These are phyloP conservation scores for Fusarium sp. DNA, from an alignment of 2,329 filamentous ascomycete genomes.

Conservation along the genomic window DNA sequence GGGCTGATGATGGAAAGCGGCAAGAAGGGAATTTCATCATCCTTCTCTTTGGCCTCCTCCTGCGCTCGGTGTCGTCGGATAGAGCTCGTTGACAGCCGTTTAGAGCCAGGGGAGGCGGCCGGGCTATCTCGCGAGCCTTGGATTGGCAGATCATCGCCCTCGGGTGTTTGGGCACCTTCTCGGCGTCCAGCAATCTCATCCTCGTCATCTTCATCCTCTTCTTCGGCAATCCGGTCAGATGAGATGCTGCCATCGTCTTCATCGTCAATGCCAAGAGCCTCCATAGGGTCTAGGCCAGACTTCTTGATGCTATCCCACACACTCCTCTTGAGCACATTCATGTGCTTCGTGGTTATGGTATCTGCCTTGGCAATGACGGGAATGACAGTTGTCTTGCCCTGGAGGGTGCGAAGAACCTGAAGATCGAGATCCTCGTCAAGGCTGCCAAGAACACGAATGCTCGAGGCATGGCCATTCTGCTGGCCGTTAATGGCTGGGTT, in stretches of 20 bases:
- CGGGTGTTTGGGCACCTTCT: constrained; percentile 39
- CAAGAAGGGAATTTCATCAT: constrained; percentile 75
- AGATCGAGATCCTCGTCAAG: constrained; percentile 92
- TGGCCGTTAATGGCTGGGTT: constrained; percentile 63
- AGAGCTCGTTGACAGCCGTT: constrained; percentile 61
- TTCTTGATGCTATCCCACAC: constrained; percentile 91
- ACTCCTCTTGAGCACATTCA: constrained; percentile 89
- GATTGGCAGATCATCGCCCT: constrained; percentile 55
- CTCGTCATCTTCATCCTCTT: constrained; percentile 57
- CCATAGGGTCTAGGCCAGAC: constrained; percentile 87
- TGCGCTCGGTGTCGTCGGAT: constrained; percentile 59
- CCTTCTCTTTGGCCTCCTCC: constrained; percentile 61
- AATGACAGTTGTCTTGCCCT: constrained; percentile 94
- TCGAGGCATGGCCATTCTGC: constrained; percentile 58
- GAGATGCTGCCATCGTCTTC: constrained; percentile 73
- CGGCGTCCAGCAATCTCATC: constrained; percentile 35
- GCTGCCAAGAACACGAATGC: constrained; percentile 68
- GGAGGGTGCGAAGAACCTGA: constrained; percentile 86
- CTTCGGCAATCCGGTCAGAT: constrained; percentile 66
- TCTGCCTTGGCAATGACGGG: constrained; percentile 97
- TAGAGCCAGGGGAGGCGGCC: constrained; percentile 53
- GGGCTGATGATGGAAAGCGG: constrained; percentile 95
- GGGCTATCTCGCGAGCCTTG: constrained; percentile 49
- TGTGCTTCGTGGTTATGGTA: constrained; percentile 94
- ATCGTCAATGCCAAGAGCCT: constrained; percentile 85